Base-by-base conservation (phyloP, 352 stramenopile genomes). In the Aphanomyces stellatus region DNA sequence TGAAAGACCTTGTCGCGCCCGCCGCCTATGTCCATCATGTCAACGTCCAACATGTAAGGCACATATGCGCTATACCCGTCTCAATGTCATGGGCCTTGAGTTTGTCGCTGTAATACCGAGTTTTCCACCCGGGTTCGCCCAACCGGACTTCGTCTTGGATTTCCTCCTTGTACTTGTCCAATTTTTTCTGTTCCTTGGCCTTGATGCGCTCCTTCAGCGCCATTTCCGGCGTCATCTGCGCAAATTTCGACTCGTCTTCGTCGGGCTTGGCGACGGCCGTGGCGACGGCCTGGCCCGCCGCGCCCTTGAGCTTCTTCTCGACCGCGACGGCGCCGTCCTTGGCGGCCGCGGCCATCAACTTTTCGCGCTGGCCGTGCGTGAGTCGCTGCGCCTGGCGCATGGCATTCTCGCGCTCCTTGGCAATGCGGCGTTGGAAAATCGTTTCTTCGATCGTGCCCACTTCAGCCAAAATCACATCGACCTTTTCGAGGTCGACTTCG, bases 51-150 rank as follows among this genome's bases (percentile, higher is more conserved):
- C 15, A 56, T 2, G 2, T n/a, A 10, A 63, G 15, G 24, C n/a
- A n/a, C n/a, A n/a, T n/a, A n/a, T n/a, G n/a, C n/a, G n/a, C n/a
- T n/a, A n/a, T 69, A 53, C 85, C 85, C 70, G 80, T 75, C 48
- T 88, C 82, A 74, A 93, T 92, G 62, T 94, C 85, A 51, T 94
- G 76, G 15, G 84, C 84, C 71, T 93, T 93, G 51, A 93, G 71
- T 66, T 96, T 91, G 75, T 91, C 82, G 27, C 67, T 76, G 72
- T 96, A 96, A 70, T 96, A 98, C 17, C 87, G 77, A 15, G 82
- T 96, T 81, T 99, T 99, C 97, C 97, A 99, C 0, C 97, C 97
- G 13, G 79, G 81, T 67, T 99, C 96, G 43, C 97, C 95, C 1
- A 99, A 76, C 24, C 87, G 85, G 17, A 99, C 91, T 37, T 97